These are phyloP conservation scores for Lactarius hatsudake DNA, from an alignment of 768 basidiomycete genomes.

Conservation along the genomic window DNA sequence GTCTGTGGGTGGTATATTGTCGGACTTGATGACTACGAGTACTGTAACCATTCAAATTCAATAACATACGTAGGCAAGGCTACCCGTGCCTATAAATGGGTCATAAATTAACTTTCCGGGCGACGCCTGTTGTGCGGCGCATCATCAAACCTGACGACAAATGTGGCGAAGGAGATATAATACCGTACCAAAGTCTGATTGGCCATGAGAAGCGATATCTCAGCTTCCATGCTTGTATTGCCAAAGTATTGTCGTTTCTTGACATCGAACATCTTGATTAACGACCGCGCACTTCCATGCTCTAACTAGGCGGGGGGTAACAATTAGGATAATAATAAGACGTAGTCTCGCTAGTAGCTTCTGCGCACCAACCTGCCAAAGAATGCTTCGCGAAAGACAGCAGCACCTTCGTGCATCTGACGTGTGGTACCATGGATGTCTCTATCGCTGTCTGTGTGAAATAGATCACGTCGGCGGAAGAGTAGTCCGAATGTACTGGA, in stretches of 20 bases:
- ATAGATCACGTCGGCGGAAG: not conserved
- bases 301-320: conserved; percentile 41
- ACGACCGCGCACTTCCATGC: conserved; percentile 63
- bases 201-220: conserved; percentile 93
- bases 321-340: not conserved
- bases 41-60: conserved; percentile 7
- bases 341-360: not conserved
- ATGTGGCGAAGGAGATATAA: conserved; percentile 19
- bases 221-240: conserved; percentile 97
- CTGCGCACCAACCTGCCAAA: conserved; percentile 83
- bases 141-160: not conserved
- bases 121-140: conserved; percentile 52
- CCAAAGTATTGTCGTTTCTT: conserved; percentile 90
- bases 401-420: conserved; percentile 56
- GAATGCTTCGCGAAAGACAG: conserved; percentile 65
- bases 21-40: not conserved
- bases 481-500: not conserved
- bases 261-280: conserved; percentile 74
- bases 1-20: conserved; percentile 52
- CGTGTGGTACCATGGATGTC: conserved; percentile 47
- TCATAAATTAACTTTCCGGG: conserved; percentile 94
- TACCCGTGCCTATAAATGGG: conserved; percentile 92
- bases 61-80: conserved; percentile 75
- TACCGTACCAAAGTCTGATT: conserved; percentile 78
- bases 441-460: conserved; percentile 39